phyloP scores from a whole-genome alignment of 1,139 yeast genomes.

The Magnusiomyces magnusii region DNA sequence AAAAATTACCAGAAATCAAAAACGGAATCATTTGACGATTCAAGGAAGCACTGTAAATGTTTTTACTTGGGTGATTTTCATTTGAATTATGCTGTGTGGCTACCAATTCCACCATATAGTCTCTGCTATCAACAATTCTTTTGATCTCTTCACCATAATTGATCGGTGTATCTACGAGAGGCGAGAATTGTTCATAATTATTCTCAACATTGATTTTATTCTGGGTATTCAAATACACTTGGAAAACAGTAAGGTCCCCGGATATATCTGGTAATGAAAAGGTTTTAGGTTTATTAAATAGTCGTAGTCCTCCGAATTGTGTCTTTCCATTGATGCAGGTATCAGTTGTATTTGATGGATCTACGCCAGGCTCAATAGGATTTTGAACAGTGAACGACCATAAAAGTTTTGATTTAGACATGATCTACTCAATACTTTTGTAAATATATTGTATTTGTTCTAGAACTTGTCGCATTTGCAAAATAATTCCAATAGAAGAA shows the following conservation, averaged over 20 bases:
- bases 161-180: background rate
- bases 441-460: too few species aligned
- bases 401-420: background rate
- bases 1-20: background rate
- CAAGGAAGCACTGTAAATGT: background rate
- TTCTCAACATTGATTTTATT: background rate
- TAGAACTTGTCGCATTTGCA: too few species aligned
- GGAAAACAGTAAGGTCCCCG: background rate
- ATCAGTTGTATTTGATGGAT: background rate
- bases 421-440: too few species aligned
- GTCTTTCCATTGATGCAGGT: background rate
- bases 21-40: background rate
- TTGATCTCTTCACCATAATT: background rate
- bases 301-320: background rate
- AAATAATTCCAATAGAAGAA: background rate
- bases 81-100: background rate
- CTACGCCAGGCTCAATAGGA: background rate
- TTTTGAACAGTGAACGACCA: constrained; percentile 5
- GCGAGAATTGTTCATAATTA: background rate
- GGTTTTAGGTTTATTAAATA: background rate
- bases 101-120: background rate
- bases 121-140: background rate
- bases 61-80: background rate
- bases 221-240: background rate
- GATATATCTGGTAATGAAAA: background rate